Percentiles rank a stretch among this genome's conserved stretches.
Conservation (phyloP, 1,139 yeast genomes). For the Pichiaceae sp. region DNA sequence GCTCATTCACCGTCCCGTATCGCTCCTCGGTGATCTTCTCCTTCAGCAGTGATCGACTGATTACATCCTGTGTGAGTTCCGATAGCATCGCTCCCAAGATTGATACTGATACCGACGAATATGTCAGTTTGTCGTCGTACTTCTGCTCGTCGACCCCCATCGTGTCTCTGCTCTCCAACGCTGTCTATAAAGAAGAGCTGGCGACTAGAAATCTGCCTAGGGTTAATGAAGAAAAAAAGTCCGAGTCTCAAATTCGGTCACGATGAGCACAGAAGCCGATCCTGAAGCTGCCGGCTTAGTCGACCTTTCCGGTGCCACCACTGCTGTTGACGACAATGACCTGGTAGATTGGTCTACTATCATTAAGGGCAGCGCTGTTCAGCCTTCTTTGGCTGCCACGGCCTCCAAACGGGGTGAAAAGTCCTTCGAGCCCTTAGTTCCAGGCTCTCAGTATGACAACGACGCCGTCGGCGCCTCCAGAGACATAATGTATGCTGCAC, state of each 20-base stretch:
- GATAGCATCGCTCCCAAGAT: constrained; percentile 31
- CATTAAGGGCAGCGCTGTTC: background rate
- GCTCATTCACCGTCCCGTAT: constrained; percentile 23
- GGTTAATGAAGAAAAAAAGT: too few species aligned
- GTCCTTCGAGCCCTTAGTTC: constrained; percentile 60
- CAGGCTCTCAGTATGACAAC: constrained; percentile 43
- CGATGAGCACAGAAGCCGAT: constrained; percentile 6
- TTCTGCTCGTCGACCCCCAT: constrained; percentile 2
- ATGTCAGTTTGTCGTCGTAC: constrained; percentile 13
- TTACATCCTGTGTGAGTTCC: constrained; percentile 34
- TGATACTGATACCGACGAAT: constrained; percentile 20
- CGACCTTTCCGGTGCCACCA: constrained; percentile 2
- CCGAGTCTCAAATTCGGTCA: too few species aligned
- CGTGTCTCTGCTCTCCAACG: constrained; percentile 3
- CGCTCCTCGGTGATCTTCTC: constrained; percentile 29
- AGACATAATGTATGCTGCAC: constrained; percentile 65
- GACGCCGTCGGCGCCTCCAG: constrained; percentile 46
- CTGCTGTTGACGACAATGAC: constrained; percentile 49
- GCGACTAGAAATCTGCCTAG: too few species aligned
- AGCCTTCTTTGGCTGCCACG: constrained; percentile 5
- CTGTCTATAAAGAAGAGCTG: constrained; percentile 4
- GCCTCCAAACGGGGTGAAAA: constrained; percentile 59
- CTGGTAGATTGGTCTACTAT: constrained; percentile 67
- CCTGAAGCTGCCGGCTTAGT: constrained; percentile 6
- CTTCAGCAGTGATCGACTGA: constrained; percentile 29